Conservation (phyloP, 2,329 filamentous ascomycete genomes). For the Cryphonectria radicalis region DNA sequence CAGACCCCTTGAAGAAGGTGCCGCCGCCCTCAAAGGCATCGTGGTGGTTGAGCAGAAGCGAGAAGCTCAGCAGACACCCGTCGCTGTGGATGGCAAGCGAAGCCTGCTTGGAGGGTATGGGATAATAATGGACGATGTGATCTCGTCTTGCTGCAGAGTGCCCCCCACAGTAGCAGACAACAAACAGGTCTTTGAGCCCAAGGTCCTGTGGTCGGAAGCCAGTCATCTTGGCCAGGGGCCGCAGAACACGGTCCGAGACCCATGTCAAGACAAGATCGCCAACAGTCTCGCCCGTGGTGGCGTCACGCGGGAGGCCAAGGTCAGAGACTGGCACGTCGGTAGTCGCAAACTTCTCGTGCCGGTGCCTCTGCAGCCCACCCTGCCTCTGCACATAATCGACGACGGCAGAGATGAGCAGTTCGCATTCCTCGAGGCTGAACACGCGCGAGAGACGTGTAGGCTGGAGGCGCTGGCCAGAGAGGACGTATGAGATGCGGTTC, state of each 20-base stretch:
- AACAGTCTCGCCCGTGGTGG: neutral
- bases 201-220: conserved; percentile 23
- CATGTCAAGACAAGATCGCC: conserved; percentile 12
- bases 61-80: conserved; percentile 27
- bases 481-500: conserved; percentile 27
- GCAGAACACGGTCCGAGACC: conserved; percentile 16
- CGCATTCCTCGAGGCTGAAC: conserved; percentile 21
- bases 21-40: conserved; percentile 26
- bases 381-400: conserved; percentile 20
- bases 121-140: neutral
- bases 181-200: conserved; percentile 26
- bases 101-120: conserved; percentile 27
- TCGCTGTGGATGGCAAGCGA: conserved; percentile 28
- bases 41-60: conserved; percentile 26
- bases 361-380: conserved; percentile 22
- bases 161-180: conserved; percentile 22
- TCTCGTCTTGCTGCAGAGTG: neutral
- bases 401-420: conserved; percentile 18
- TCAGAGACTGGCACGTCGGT: conserved; percentile 28
- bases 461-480: conserved; percentile 25
- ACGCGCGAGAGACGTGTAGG: conserved; percentile 14
- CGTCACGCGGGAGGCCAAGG: neutral
- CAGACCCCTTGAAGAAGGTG: conserved; percentile 26
- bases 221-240: conserved; percentile 15
- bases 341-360: conserved; percentile 27